Evolutionary conservation across 495 filamentous ascomycete species (phyloP), one percentile per base, ranked within the genome.

Genomic region (Neurospora sp.): DNA sequence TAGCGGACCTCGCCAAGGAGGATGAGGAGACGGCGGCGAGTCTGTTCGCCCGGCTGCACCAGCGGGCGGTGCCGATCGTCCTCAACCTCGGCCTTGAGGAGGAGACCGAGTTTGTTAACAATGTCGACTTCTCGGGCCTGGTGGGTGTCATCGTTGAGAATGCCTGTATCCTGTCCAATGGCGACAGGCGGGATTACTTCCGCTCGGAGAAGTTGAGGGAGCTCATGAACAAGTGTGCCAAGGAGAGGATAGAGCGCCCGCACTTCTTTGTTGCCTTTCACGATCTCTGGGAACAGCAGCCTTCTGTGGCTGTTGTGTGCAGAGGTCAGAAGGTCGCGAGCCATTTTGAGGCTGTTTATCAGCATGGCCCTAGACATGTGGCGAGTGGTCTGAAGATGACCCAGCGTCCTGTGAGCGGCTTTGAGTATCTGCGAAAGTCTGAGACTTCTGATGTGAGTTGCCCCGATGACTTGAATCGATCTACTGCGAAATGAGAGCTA

Each of bases 161-260:
- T 74, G 85, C 85, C 14, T 87, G 84, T 72, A 86, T 87, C 72
- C 74, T 87, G 35, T 79, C 81, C 2, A 72, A 82, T 20, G 86
- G 86, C 14, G 76, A 84, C 49, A 84, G 87, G 71, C 79, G 86
- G 1, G 86, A 88, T 72, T 87, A 87, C 72, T 88, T 88, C 74
- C 81, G 84, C 31, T 80, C 86, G 73, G 71, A 76, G 14, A 74
- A 78, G 3, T 75, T 87, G 60, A 83, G 83, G 62, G 71, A 83
- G 8, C 82, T 85, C 1, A 84, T 87, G 77, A 35, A 69, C 6
- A 62, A 62, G 23, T 77, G 76, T 37, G 41, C 44, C 16, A 44
- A 71, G 12, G 72, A 76, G 62, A 73, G 78, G 14, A 14, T 20
- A 0, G 27, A 70, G 12, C 71, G 76, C 8, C 74, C 78, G 0